Percentiles rank a stretch among this genome's conserved stretches.
Conservation (phyloP, 2,329 filamentous ascomycete genomes). For the Leptographium wingfieldii region DNA sequence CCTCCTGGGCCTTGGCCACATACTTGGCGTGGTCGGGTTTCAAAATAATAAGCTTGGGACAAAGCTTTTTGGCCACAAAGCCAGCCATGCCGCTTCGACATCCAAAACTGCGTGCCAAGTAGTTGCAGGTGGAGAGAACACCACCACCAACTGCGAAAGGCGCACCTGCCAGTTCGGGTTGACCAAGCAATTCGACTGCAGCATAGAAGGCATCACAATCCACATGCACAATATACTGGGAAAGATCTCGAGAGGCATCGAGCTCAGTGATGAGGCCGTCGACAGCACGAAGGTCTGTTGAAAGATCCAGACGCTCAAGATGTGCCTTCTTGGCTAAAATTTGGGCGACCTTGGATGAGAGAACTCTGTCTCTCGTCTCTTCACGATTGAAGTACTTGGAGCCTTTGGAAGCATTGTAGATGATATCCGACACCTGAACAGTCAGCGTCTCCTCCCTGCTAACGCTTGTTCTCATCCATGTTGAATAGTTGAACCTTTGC, state of each 20-base stretch:
- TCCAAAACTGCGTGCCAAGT: constrained; percentile 78
- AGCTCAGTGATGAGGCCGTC: constrained; percentile 73
- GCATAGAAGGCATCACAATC: constrained; percentile 98
- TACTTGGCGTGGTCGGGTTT: constrained; percentile 88
- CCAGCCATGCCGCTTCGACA: constrained; percentile 91
- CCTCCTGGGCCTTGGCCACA: constrained; percentile 74
- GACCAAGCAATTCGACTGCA: constrained; percentile 74
- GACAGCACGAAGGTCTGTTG: constrained; percentile 58
- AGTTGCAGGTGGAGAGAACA: constrained; percentile 63
- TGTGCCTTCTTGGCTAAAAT: constrained; percentile 64
- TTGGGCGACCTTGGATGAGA: constrained; percentile 75
- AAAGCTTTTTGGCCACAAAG: constrained; percentile 90
- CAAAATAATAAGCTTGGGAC: constrained; percentile 70
- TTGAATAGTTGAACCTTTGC: constrained; percentile 42
- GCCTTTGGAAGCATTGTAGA: constrained; percentile 92
- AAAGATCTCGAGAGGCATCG: constrained; percentile 66
- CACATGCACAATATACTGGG: constrained; percentile 77
- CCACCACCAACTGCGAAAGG: constrained; percentile 80
- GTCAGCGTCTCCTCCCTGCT: not conserved
- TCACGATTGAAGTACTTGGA: constrained; percentile 95
- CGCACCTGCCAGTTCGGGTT: constrained; percentile 71
- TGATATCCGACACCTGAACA: constrained; percentile 74
- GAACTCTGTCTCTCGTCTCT: constrained; percentile 63
- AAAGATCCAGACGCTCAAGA: constrained; percentile 65
- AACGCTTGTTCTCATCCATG: not conserved